phyloP scores from a whole-genome alignment of 306 rosid genomes.

The Dalbergia cultrata region DNA sequence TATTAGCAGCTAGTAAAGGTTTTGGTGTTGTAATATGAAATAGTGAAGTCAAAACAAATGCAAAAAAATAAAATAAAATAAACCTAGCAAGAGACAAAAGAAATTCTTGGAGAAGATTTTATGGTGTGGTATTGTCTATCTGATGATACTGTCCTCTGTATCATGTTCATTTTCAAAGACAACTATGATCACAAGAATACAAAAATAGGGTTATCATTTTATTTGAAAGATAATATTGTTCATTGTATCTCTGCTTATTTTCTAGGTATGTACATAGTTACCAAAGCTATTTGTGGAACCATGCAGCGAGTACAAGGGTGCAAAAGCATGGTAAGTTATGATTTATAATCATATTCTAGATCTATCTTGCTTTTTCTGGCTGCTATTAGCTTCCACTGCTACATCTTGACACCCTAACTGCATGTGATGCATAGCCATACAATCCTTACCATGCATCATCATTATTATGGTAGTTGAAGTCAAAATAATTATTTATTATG shows the following conservation, averaged over 20 bases:
- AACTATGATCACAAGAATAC: slow-evolving; percentile 2
- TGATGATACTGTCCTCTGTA: slow-evolving; percentile 24
- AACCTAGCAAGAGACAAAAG: not conserved
- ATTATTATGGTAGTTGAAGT: slow-evolving; percentile 43
- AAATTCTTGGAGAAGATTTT: slow-evolving; percentile 25
- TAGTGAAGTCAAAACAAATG: slow-evolving; percentile 9
- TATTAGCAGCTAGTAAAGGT: not conserved
- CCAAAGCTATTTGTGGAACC: slow-evolving; percentile 98
- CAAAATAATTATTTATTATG: slow-evolving; percentile 11
- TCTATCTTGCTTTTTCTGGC: slow-evolving; percentile 22
- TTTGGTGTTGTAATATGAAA: not conserved
- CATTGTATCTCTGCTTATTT: slow-evolving; percentile 10
- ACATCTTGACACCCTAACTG: slow-evolving; percentile 22
- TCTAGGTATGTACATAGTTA: slow-evolving; percentile 96
- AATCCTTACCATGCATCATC: slow-evolving; percentile 27
- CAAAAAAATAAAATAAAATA: not conserved
- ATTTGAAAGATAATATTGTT: slow-evolving; percentile 21
- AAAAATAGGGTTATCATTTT: slow-evolving; percentile 17
- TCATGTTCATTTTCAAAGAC: not conserved
- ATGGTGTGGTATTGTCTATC: slow-evolving; percentile 21
- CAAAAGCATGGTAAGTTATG: slow-evolving; percentile 79
- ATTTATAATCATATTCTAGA: slow-evolving; percentile 27
- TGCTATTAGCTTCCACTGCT: slow-evolving; percentile 23
- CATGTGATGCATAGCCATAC: slow-evolving; percentile 16
- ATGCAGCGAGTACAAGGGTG: slow-evolving; percentile 91